Percentiles rank a stretch among this genome's conserved stretches.
These are phyloP conservation scores for Tolypocladium nubicola DNA, from an alignment of 2,329 filamentous ascomycete species.

Conservation along the genomic window DNA sequence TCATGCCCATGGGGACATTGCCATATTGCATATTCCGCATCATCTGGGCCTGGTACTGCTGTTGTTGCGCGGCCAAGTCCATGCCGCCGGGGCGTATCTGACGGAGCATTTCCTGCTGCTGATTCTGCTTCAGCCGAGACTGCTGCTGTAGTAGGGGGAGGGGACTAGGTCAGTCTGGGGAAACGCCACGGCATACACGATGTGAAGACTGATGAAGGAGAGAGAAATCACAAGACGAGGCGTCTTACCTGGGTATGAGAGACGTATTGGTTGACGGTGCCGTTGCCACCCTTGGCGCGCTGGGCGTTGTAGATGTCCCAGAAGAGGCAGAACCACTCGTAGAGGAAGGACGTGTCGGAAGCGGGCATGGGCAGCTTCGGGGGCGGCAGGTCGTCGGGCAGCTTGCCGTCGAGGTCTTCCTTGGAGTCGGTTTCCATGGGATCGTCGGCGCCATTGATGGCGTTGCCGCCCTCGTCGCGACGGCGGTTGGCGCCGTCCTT, in stretches of 20 bases:
- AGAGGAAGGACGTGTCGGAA: conserved; percentile 73
- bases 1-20: conserved; percentile 46
- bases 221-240: neutral
- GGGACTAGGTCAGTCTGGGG: conserved; percentile 2
- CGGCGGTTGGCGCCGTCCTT: conserved; percentile 62
- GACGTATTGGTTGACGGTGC: conserved; percentile 64
- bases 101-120: conserved; percentile 68
- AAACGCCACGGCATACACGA: neutral
- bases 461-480: conserved; percentile 56
- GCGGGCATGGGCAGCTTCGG: conserved; percentile 56
- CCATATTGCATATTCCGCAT: conserved; percentile 58
- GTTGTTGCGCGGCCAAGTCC: conserved; percentile 46
- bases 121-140: conserved; percentile 62
- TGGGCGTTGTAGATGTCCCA: conserved; percentile 92
- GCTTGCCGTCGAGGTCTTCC: conserved; percentile 63
- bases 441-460: conserved; percentile 61
- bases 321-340: conserved; percentile 95
- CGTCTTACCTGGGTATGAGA: conserved; percentile 65
- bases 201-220: neutral
- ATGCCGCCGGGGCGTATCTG: conserved; percentile 52
- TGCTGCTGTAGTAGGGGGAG: conserved; percentile 38
- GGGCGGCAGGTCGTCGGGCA: conserved; percentile 69
- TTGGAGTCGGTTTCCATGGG: conserved; percentile 77
- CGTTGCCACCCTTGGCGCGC: conserved; percentile 55
- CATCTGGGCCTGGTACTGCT: conserved; percentile 47